These are phyloP conservation scores for Aspergillus hortae DNA, from an alignment of 2,329 filamentous ascomycete species.

Conservation along the genomic window DNA sequence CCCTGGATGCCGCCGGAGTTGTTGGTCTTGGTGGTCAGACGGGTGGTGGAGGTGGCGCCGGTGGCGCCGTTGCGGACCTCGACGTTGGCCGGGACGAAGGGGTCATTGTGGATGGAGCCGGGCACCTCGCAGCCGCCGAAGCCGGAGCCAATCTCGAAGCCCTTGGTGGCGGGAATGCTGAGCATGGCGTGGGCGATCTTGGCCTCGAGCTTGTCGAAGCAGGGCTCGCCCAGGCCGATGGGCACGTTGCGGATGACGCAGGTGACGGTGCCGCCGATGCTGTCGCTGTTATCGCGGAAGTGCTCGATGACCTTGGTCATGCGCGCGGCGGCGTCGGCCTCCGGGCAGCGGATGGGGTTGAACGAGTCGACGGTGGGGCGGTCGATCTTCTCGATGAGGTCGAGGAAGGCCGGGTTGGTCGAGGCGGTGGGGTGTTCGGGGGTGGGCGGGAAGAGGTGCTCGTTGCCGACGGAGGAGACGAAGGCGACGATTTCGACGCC, in stretches of 20 bases:
- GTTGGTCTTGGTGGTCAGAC: conserved; percentile 84
- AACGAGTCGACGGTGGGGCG: conserved; percentile 75
- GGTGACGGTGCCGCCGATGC: conserved; percentile 90
- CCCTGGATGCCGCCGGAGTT: conserved; percentile 94
- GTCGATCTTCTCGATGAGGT: conserved; percentile 68
- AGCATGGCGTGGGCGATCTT: conserved; percentile 90
- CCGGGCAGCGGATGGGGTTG: conserved; percentile 83
- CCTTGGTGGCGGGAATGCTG: conserved; percentile 90
- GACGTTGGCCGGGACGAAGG: conserved; percentile 61
- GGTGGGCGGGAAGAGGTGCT: conserved; percentile 72
- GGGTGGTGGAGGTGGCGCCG: conserved; percentile 41
- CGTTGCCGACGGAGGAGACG: conserved; percentile 76
- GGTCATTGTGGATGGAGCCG: conserved; percentile 88
- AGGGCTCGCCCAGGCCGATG: conserved; percentile 83
- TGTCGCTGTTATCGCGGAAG: conserved; percentile 75
- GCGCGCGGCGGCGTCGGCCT: conserved; percentile 57
- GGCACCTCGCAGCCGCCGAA: conserved; percentile 83
- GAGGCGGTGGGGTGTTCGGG: conserved; percentile 64
- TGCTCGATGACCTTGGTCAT: conserved; percentile 80
- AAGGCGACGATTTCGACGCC: conserved; percentile 90
- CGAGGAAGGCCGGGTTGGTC: conserved; percentile 74
- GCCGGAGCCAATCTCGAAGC: conserved; percentile 91
- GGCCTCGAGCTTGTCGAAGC: conserved; percentile 94
- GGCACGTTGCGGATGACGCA: conserved; percentile 88
- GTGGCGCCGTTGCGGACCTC: conserved; percentile 13